Evolutionary conservation across 31 red algal genomes (phyloP).

Genomic region (Odonthalia washingtoniensis): DNA sequence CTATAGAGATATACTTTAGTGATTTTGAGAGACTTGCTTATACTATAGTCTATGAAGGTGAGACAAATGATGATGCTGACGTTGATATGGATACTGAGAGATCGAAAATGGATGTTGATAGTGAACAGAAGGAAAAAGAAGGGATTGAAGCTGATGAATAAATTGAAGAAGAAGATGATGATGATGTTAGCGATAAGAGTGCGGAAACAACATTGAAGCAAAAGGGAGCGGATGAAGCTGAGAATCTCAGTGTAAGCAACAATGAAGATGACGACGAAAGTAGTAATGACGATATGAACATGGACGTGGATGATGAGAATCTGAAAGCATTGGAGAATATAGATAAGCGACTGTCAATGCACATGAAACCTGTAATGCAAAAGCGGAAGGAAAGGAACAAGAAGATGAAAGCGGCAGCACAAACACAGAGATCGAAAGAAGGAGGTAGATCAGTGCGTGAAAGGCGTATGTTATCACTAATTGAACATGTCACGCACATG

Average conservation of each 20-base stretch:
- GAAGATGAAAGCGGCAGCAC: too few relatives aligned
- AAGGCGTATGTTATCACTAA: too few relatives aligned
- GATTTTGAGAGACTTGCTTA: background rate
- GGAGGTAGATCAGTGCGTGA: too few relatives aligned
- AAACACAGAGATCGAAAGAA: too few relatives aligned
- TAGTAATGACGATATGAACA: conserved; percentile 14
- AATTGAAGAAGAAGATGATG: too few relatives aligned
- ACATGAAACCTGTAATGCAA: conserved; percentile 33
- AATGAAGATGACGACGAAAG: background rate
- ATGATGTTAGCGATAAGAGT: background rate
- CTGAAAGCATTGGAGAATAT: conserved; percentile 27
- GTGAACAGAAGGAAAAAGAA: too few relatives aligned
- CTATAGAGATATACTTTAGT: conserved; percentile 29
- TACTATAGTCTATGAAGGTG: too few relatives aligned
- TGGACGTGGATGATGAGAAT: conserved; percentile 50
- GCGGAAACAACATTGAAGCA: background rate
- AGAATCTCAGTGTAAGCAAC: background rate
- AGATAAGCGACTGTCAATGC: conserved; percentile 29
- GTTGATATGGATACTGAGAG: too few relatives aligned
- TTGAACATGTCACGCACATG: too few relatives aligned
- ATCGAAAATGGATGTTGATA: too few relatives aligned
- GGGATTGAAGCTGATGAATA: too few relatives aligned
- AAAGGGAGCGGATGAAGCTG: background rate
- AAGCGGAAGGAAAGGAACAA: conserved; percentile 15
- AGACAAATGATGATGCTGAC: too few relatives aligned